Conservation (phyloP, 2,329 filamentous ascomycete genomes). For the Xylaria sp. region DNA sequence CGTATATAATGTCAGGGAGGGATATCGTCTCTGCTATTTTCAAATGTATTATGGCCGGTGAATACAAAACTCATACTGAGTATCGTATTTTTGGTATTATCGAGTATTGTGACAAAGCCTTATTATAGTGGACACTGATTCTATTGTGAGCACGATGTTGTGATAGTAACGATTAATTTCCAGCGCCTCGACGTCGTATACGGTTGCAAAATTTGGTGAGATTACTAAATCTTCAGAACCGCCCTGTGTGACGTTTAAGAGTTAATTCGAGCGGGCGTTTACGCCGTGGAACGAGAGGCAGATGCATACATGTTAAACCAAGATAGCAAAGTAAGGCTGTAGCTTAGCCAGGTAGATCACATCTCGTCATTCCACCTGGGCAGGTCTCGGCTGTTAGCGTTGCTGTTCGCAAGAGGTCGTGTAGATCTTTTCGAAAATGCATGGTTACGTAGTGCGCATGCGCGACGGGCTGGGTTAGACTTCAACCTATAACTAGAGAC, state of each 20-base stretch:
- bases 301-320: not conserved
- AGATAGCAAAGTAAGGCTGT: not conserved
- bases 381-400: not conserved
- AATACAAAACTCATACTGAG: not conserved
- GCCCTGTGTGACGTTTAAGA: not conserved
- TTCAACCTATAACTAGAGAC: not conserved
- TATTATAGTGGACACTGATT: not conserved
- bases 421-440: slow-evolving; percentile 4
- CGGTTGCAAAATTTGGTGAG: not conserved
- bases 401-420: not conserved
- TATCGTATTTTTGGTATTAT: not conserved
- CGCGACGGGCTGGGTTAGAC: not conserved
- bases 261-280: not conserved
- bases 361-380: not conserved
- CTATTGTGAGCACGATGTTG: not conserved
- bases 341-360: slow-evolving; percentile 4
- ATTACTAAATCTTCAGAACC: not conserved
- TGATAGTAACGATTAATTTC: not conserved
- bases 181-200: not conserved
- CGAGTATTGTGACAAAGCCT: not conserved
- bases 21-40: not conserved
- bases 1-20: not conserved
- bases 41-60: not conserved
- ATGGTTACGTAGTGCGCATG: slow-evolving; percentile 28
- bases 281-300: not conserved